Base-by-base conservation (phyloP, 495 filamentous ascomycete species). In the Beverwykella pulmonaria region DNA sequence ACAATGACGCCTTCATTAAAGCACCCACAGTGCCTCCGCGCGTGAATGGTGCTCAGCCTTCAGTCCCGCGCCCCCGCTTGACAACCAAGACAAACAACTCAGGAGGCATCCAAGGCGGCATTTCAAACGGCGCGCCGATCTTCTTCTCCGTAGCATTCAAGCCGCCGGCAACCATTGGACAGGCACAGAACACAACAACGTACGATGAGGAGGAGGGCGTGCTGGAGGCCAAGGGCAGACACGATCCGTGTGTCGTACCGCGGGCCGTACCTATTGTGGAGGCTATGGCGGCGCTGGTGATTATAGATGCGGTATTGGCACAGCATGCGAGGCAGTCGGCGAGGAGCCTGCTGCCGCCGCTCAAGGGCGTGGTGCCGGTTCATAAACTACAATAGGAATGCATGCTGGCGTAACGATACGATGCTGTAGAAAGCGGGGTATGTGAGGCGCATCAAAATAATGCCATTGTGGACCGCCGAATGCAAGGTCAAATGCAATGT, bases 101-200 rank as follows among this genome's bases (percentile, higher is more conserved):
- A 1, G 95, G 94, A 23, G 94, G 94, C 69, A 91, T 98, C 70
- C 94, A 98, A 79, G 94, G 94, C 44, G 94, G 94, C 63, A 98
- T 98, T 76, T 90, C 89, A 55, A 98, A 98, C 77, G 94, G 95
- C 54, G 91, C 92, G 22, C 88, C 86, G 29, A 92, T 98, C 79
- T 98, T 93, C 83, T 98, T 98, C 86, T 88, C 89, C 49, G 86
- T 97, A 26, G 94, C 84, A 15, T 98, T 98, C 87, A 98, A 98
- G 81, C 90, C 93, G 1, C 86, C 94, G 8, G 94, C 94, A 9
- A 98, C 94, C 9, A 98, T 98, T 74, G 92, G 92, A 34, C 90
- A 93, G 79, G 91, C 91, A 25, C 94, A 98, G 79, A 79, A 80
- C 22, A 98, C 95, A 3, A 88, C 90, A 14, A 87, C 86, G 1